phyloP scores from a whole-genome alignment of 805 yeast species.

The Yarrowia deformans region DNA sequence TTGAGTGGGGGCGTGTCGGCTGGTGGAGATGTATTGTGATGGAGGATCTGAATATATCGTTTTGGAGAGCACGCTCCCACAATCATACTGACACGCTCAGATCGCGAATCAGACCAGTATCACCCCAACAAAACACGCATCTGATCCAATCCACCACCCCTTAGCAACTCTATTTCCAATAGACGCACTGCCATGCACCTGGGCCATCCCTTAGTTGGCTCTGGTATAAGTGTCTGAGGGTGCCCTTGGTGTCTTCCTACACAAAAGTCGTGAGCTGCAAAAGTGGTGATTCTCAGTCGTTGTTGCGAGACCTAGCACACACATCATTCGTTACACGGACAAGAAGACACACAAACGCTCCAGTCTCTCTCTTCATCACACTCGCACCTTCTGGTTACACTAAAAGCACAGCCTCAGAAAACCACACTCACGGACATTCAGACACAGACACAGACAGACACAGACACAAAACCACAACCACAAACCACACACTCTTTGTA shows the following conservation, averaged over 20 bases:
- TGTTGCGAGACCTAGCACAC: background rate
- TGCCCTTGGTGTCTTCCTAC: conserved; percentile 31
- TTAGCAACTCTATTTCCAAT: conserved; percentile 28
- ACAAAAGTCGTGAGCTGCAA: background rate
- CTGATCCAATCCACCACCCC: conserved; percentile 2
- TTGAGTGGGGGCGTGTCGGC: conserved; percentile 3
- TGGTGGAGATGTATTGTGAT: background rate
- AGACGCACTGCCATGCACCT: conserved; percentile 23
- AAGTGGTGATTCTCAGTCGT: background rate
- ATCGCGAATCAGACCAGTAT: background rate
- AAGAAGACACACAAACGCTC: background rate
- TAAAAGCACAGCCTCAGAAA: background rate
- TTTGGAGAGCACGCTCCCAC: background rate
- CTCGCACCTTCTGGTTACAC: background rate
- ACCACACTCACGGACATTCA: no score
- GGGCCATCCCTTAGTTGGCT: conserved; percentile 37
- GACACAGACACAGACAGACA: background rate
- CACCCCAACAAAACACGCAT: background rate
- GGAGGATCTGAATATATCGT: background rate
- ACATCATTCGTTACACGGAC: background rate
- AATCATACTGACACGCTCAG: background rate
- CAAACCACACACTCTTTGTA: background rate
- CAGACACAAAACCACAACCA: background rate
- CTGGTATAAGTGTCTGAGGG: conserved; percentile 34
- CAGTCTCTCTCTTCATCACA: no score